Evolutionary conservation across 345 rosid genomes (phyloP), one percentile per base, ranked within the genome.

Genomic region (Populus simonii): DNA sequence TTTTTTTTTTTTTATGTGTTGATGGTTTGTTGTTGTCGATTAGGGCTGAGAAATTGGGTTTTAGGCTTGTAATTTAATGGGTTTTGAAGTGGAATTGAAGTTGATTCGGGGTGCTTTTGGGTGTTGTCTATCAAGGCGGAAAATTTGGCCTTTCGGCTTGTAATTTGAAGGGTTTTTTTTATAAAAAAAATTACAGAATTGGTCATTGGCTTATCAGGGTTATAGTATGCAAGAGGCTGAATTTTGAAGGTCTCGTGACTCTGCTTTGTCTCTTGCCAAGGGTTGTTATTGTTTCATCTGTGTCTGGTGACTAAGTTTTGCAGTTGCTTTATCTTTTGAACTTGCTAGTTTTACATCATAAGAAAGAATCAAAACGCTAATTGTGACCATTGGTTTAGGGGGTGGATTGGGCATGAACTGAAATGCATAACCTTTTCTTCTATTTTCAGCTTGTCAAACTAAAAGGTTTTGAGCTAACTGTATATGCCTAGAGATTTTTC

Each of bases 301-400:
- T 49, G 22, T 17, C 15, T 51, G 22, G 22, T 17, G n/a, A 51
- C 8, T 5, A 16, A 51, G 22, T 51, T 18, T 51, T 51, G 8
- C 9, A 1, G 2, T 51, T 6, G n/a, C 17, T 61, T 69, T 41
- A 57, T 49, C 61, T 74, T 57, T 59, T 79, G 74, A 57, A 43
- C 25, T 41, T 63, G 22, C 65, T 29, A 27, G 65, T 63, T 78
- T 43, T 22, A 74, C 59, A 15, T 69, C 70, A 74, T 51, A 68
- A 66, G 76, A 65, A 43, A 78, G 66, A 51, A 70, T n/a, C 31
- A 65, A 66, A 23, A 8, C 47, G 63, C 18, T 13, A 47, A 47
- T 63, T 47, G 7, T 71, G 65, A 31, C 65, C 43, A 70, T 41
- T 59, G 45, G 41, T 71, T 53, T 61, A 70, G 68, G 7, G 74